Conservation (phyloP, 2,329 filamentous ascomycete species). For the Samsoniella hepiali region DNA sequence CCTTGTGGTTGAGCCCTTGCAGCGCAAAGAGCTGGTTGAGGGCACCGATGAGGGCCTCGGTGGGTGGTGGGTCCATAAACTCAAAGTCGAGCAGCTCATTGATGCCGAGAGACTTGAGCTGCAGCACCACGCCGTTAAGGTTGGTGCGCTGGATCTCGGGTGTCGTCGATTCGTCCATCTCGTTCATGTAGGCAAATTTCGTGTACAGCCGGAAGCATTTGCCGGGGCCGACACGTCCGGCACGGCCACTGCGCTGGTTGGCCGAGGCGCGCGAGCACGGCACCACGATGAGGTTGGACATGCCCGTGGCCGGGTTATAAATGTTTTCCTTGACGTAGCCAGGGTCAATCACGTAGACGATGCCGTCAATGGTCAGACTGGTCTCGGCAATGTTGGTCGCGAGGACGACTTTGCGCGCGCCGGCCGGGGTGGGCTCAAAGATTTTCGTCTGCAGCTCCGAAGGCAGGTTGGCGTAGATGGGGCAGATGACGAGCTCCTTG, state of each 20-base stretch:
- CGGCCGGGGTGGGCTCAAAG: conserved; percentile 86
- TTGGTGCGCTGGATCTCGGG: conserved; percentile 93
- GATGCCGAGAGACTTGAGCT: conserved; percentile 86
- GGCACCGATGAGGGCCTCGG: conserved; percentile 82
- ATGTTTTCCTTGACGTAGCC: conserved; percentile 95
- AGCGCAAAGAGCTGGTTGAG: conserved; percentile 90
- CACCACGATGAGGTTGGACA: conserved; percentile 87
- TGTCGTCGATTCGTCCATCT: conserved; percentile 86
- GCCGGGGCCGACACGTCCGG: conserved; percentile 85
- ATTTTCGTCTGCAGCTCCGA: conserved; percentile 90
- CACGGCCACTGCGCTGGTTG: conserved; percentile 88
- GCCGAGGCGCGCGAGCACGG: conserved; percentile 89
- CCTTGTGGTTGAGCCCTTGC: conserved; percentile 82
- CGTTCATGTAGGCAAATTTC: conserved; percentile 90
- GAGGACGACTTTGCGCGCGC: conserved; percentile 84
- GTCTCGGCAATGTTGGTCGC: conserved; percentile 98
- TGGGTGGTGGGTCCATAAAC: conserved; percentile 90
- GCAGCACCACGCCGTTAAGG: conserved; percentile 76
- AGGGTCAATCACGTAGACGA: conserved; percentile 92
- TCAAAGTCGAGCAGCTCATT: conserved; percentile 92
- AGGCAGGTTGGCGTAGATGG: conserved; percentile 91
- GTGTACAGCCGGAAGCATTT: conserved; percentile 95
- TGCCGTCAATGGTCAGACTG: conserved; percentile 90
- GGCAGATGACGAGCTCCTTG: conserved; percentile 83
- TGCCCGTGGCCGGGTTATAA: conserved; percentile 86